These are phyloP conservation scores for Kluyveromyces dobzhanskii DNA, from an alignment of 805 yeast genomes.

Conservation along the genomic window DNA sequence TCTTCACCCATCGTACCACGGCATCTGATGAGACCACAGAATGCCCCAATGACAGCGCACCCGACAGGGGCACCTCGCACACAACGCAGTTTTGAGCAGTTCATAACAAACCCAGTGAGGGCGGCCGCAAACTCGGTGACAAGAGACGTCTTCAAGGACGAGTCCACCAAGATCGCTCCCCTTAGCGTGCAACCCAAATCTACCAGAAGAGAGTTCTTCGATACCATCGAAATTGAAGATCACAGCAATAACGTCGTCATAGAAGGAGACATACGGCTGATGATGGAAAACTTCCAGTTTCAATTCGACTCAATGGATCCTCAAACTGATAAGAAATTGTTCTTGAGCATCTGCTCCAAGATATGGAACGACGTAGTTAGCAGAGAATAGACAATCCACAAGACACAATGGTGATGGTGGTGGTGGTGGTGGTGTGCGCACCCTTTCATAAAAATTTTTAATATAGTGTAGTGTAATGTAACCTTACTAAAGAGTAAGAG, in stretches of 20 bases:
- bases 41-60: neutral
- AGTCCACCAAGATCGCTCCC: slow-evolving; percentile 8
- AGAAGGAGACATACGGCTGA: slow-evolving; percentile 22
- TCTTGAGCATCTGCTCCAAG: slow-evolving; percentile 27
- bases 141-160: slow-evolving; percentile 8
- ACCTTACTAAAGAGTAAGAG: too few relatives aligned
- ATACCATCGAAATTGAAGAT: slow-evolving; percentile 3
- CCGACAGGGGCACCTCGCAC: neutral
- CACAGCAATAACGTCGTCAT: slow-evolving; percentile 6
- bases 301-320: slow-evolving; percentile 17
- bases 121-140: slow-evolving; percentile 1
- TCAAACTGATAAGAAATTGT: slow-evolving; percentile 24
- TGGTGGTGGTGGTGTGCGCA: too few relatives aligned
- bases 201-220: slow-evolving; percentile 6
- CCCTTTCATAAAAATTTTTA: too few relatives aligned
- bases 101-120: neutral
- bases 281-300: slow-evolving; percentile 21
- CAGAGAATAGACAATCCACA: neutral
- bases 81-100: neutral
- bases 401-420: too few relatives aligned
- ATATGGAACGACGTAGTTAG: slow-evolving; percentile 26
- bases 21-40: neutral
- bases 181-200: slow-evolving; percentile 8
- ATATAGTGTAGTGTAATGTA: too few relatives aligned
- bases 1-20: slow-evolving; percentile 1